phyloP scores from a whole-genome alignment of 2,329 filamentous ascomycete species.

The Diaporthe aspalathi region DNA sequence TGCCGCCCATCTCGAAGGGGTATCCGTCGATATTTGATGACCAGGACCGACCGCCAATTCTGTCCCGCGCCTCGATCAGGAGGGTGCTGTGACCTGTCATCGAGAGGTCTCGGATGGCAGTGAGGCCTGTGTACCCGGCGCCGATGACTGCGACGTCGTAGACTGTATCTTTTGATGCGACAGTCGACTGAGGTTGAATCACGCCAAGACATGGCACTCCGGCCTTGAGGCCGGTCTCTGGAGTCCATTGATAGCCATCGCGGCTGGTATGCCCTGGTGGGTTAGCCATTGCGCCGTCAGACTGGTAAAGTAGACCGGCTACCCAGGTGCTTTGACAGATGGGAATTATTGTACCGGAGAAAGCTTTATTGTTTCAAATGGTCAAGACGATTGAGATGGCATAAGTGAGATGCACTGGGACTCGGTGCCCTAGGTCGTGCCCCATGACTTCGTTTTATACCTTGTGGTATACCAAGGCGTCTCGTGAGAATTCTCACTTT shows the following conservation, averaged over 20 bases:
- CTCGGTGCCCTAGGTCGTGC: neutral
- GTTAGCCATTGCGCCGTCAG: slow-evolving; percentile 29
- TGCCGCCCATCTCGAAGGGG: slow-evolving; percentile 61
- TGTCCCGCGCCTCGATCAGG: slow-evolving; percentile 59
- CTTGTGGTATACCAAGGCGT: neutral
- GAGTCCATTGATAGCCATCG: slow-evolving; percentile 41
- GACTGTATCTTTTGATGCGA: slow-evolving; percentile 7
- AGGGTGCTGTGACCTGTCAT: slow-evolving; percentile 51
- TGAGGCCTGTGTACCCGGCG: slow-evolving; percentile 48
- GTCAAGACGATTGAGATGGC: neutral
- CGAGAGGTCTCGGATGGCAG: slow-evolving; percentile 46
- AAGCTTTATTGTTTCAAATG: neutral
- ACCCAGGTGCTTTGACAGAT: no score
- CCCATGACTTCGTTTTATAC: slow-evolving; percentile 12
- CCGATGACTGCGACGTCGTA: slow-evolving; percentile 47
- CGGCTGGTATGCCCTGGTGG: slow-evolving; percentile 33
- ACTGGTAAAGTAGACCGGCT: neutral
- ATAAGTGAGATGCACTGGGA: neutral
- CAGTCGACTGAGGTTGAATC: slow-evolving; percentile 27
- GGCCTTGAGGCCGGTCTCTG: slow-evolving; percentile 34
- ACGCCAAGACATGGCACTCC: slow-evolving; percentile 38
- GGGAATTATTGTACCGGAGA: neutral
- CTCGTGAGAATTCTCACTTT: neutral
- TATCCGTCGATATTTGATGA: slow-evolving; percentile 56
- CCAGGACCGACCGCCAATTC: slow-evolving; percentile 61